Evolutionary conservation across 768 basidiomycete species (phyloP), one percentile per base, ranked within the genome.

Genomic region (Collybiopsis luxurians): DNA sequence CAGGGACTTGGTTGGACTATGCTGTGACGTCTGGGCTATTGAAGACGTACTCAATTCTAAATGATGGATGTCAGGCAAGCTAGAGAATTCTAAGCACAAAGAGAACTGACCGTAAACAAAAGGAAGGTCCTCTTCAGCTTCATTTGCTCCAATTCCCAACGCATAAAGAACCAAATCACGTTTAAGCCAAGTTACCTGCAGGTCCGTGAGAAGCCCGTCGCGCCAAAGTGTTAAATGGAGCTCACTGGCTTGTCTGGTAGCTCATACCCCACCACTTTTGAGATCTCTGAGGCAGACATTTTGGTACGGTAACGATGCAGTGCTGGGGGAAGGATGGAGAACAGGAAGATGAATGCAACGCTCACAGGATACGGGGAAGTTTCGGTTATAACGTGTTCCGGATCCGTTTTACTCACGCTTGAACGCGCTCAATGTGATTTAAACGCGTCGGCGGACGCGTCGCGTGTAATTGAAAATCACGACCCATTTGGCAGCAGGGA

Each of bases 161-260:
- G 90, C 88, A 61, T 93, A 95, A 1, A 83, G 80, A 58, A 95
- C 72, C 21, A 93, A 73, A 70, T 95, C 92, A 49, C 91, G 82
- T 71, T 86, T 85, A 66, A 89, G 92, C 92, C 92, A 95, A 0
- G 81, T 70, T 24, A 91, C 92, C 90, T 92, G 46, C 2, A 26
- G 17, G 19, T 24, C 28, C 24, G 21, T 28, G 3, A 53, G 44
- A 23, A 3, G 11, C 11, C 19, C 26, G 30, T 36, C 7, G 38
- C 10, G 39, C 11, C 23, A 24, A 47, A 44, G 13, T 5, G 34
- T 28, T 27, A 4, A 72, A 78, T 54, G 17, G 19, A n/a, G 40
- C 40, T 21, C 61, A 91, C 89, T 30, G 83, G 80, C 55, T 77
- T 77, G 52, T 83, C 76, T 4, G 75, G 70, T 5, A 75, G 67